Base-by-base conservation (phyloP, 2,329 filamentous ascomycete genomes). In the Aspergillus arachidicola region DNA sequence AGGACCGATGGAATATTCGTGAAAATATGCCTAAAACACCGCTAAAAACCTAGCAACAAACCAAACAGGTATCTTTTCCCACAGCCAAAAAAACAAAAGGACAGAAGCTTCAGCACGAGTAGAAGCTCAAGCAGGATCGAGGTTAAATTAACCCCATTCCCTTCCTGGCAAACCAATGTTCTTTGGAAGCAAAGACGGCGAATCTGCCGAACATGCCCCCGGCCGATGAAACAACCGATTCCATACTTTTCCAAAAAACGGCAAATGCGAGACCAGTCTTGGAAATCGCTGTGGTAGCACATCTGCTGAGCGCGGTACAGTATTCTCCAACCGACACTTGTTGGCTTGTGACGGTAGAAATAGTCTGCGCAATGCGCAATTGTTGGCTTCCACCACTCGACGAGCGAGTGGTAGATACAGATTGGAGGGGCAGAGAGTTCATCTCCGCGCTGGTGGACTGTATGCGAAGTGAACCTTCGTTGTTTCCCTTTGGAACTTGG, bases 121-220 rank as follows among this genome's bases (percentile, higher is more conserved):
- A 48, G 41, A 36, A 32, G 21, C 23, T 28, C 32, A 41, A 11
- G 36, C 16, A 11, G 26, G 57, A 34, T 32, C 34, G 55, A 41
- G 43, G 41, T 51, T 67, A 67, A 38, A 58, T 62, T 38, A 67
- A 30, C 43, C 64, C 63, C 58, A 69, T 28, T 63, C 66, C 67
- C 62, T 69, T 70, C 58, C 66, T 60, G 43, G 50, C 57, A 23
- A 60, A 56, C 57, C 57, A 61, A 60, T 64, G 62, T 38, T 66
- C 59, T 53, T 60, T 59, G 34, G 63, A 68, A 61, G 64, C 69
- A 51, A 61, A 57, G 12, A 67, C n/a, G n/a, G 64, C 60, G 43
- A 68, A 21, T 43, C 55, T 66, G 45, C 65, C 63, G 26, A 70
- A 54, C 38, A 63, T 55, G 7, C 28, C 30, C 3, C 65, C 62